phyloP scores from a whole-genome alignment of 1,284 basidiomycete genomes.

The Anthracocystis panici-leucophaei region DNA sequence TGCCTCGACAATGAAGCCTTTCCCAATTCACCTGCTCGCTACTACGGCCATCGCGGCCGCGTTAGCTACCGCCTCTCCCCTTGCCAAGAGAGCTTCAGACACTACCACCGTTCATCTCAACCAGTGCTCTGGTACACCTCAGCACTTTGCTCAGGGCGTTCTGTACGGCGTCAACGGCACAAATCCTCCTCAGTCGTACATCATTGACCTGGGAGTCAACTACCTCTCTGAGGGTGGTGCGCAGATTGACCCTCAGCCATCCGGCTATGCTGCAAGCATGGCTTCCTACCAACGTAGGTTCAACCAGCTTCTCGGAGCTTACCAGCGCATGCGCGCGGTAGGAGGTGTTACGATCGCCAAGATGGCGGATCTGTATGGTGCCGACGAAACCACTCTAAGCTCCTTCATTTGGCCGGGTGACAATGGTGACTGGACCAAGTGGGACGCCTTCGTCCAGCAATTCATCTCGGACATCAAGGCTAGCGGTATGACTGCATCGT shows the following conservation, averaged over 20 bases:
- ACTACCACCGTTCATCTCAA: constrained; percentile 23
- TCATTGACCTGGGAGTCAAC: constrained; percentile 21
- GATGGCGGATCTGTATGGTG: constrained; percentile 29
- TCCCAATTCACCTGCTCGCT: background rate
- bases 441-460: constrained; percentile 29
- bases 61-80: background rate
- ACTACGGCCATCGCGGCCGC: constrained; percentile 1
- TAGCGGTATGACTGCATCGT: constrained; percentile 17
- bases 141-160: constrained; percentile 22
- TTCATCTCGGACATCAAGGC: constrained; percentile 21
- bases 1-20: constrained; percentile 5
- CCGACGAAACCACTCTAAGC: constrained; percentile 16
- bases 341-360: constrained; percentile 26
- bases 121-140: constrained; percentile 18
- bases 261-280: constrained; percentile 22
- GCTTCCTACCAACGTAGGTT: constrained; percentile 17
- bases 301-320: constrained; percentile 12
- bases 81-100: constrained; percentile 23
- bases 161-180: constrained; percentile 31
- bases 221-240: constrained; percentile 28
- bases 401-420: constrained; percentile 24
- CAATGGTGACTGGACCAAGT: constrained; percentile 31
- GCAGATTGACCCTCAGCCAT: constrained; percentile 20
- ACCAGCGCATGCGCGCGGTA: constrained; percentile 19
- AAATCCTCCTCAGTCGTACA: constrained; percentile 23